A percentile compares a stretch with the other conserved stretches of the same genome.
These are phyloP conservation scores for Toxicodendron radicans DNA, from an alignment of 345 rosid genomes.

Conservation along the genomic window DNA sequence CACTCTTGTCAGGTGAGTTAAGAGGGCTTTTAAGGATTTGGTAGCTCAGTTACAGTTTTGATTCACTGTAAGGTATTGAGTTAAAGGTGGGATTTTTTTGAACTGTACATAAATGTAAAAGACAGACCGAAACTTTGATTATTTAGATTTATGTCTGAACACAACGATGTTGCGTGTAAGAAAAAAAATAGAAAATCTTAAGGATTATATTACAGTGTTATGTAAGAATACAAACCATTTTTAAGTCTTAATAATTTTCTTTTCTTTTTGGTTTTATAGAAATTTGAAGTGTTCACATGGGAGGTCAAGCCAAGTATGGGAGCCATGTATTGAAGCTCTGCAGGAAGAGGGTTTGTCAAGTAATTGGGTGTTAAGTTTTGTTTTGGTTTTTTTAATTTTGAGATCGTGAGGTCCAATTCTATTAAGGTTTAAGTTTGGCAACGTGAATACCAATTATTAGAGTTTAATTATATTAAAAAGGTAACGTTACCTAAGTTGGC, in stretches of 20 bases:
- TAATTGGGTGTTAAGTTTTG: neutral
- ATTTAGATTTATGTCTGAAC: too few species aligned
- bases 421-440: neutral
- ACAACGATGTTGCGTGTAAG: neutral
- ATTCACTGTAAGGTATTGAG: neutral
- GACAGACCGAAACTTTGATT: too few species aligned
- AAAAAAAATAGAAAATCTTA: too few species aligned
- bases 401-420: neutral
- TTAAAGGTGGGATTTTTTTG: neutral
- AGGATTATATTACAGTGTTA: neutral
- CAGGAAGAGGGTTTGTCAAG: neutral
- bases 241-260: neutral
- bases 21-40: neutral
- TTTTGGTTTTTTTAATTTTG: neutral
- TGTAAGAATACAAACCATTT: neutral
- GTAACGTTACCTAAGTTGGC: too few species aligned
- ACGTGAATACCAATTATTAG: too few species aligned
- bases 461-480: too few species aligned
- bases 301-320: neutral
- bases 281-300: neutral
- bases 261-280: neutral
- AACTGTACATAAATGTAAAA: neutral
- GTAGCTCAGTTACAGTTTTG: neutral
- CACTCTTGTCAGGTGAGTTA: conserved; percentile 11
- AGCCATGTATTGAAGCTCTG: neutral